Evolutionary conservation across 2,329 filamentous ascomycete species (phyloP), one percentile per base, ranked within the genome.

Genomic region (Alternaria infectoria): DNA sequence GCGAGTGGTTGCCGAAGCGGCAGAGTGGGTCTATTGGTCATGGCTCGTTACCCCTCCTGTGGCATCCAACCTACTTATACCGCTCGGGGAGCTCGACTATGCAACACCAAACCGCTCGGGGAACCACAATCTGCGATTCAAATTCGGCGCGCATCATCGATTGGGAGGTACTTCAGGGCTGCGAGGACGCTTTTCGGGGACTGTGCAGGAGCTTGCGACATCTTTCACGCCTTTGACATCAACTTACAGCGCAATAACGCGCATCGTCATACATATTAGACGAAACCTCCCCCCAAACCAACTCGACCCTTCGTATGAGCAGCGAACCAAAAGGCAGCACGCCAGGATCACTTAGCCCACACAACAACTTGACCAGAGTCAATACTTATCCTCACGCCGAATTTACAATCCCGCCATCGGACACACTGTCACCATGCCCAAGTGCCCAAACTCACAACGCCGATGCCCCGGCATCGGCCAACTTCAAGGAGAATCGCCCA

Each of bases 311-410:
- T 68, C 74, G 72, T 68, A 79, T 79, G 77, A 74, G 59, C 69
- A 64, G 71, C 69, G 67, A 74, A 70, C 56, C 55, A 69, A 82
- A 82, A 74, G 80, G 81, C 81, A 82, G 81, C 81, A 82, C 68
- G 81, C 81, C 81, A 82, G 81, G 81, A 81, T 77, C 66, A 75
- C 63, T 74, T 59, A 43, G 6, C 60, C 63, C 75, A 66, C 65
- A 63, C 19, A 55, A 68, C 19, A 65, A 69, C 17, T 69, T 76
- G 51, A 51, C 69, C 19, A 69, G 68, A 62, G 69, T 74, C 30
- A 75, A 74, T 36, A 77, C 72, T 13, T 70, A 70, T 32, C 74
- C 75, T 12, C 70, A 72, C 54, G 76, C 71, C 40, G 74, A 77
- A 54, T 78, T 76, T 62, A 71, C 74, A 5, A 77, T 78, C 58